Evolutionary conservation across 345 rosid genomes (phyloP), one percentile per base, ranked within the genome.

Genomic region (Eucalyptus camaldulensis): DNA sequence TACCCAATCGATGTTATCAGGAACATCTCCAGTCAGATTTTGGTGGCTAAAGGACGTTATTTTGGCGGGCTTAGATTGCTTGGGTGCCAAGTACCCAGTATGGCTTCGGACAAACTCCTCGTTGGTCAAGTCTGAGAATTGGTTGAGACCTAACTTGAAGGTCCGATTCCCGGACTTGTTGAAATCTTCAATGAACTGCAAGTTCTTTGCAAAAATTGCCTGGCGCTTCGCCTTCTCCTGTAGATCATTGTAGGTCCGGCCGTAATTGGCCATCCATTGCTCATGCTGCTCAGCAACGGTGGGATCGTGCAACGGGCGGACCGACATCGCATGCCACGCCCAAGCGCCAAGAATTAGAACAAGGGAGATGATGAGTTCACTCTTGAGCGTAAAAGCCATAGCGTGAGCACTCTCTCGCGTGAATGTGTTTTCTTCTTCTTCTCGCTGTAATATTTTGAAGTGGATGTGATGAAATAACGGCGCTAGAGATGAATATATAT

Each of bases 121-220:
- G 44, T 89, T 91, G 31, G 93, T 93, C 44, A 51, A 86, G 56
- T 94, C 94, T 1, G 92, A 92, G 86, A 94, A 93, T 53, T 62
- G 86, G 29, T 92, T 94, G 62, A 94, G 14, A 47, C 92, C 62
- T 24, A 94, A 88, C 90, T 88, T 85, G 90, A 93, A 94, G 40
- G 91, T 40, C 31, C 53, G 60, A 6, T 88, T 44, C 19, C 88
- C 88, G 3, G 56, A 89, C 10, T 86, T 65, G 80, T 93, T 93
- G 45, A 90, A 88, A 8, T 89, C 91, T 31, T 90, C 93, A 27
- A 93, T 90, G 54, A 90, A 92, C 85, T 53, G 88, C 17, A 93
- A 88, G 83, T 93, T 93, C 27, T 88, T 72, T 86, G 88, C 76
- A 86, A 93, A 94, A 37, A 94, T 91, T 47, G 86, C n/a, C 72